Evolutionary conservation across 2,329 filamentous ascomycete genomes (phyloP).

Genomic region (Trichoderma sp.): DNA sequence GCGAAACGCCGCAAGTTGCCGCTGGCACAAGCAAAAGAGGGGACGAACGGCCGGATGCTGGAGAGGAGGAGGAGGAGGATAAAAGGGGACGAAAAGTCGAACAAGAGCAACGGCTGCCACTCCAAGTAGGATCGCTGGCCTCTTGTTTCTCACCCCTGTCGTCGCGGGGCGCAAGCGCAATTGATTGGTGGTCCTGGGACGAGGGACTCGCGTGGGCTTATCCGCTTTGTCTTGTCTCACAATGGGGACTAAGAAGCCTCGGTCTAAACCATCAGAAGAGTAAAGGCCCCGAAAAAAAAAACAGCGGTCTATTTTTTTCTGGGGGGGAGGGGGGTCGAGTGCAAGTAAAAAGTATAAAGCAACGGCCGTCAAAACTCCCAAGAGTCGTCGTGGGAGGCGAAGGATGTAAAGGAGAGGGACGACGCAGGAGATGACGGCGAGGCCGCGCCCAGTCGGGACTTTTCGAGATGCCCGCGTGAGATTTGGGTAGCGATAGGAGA

Average conservation of each 20-base stretch:
- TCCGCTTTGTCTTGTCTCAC: constrained; percentile 10
- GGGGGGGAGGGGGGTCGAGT: no score
- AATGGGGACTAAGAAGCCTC: constrained; percentile 2
- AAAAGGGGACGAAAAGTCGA: not conserved
- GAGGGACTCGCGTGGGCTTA: constrained; percentile 14
- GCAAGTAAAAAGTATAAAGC: no score
- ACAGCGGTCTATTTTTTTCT: not conserved
- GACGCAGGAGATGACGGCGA: not conserved
- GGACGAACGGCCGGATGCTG: not conserved
- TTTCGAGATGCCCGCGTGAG: not conserved
- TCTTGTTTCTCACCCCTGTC: not conserved
- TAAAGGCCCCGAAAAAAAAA: not conserved
- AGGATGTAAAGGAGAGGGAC: not conserved
- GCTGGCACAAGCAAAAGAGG: not conserved
- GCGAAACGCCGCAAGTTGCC: not conserved
- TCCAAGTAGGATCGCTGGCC: constrained; percentile 15
- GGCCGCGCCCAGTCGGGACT: not conserved
- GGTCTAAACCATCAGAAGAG: not conserved
- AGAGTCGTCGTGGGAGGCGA: not conserved
- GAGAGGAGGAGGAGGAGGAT: not conserved
- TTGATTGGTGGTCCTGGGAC: constrained; percentile 9
- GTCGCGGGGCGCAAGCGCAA: constrained; percentile 15
- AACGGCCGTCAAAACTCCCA: no score
- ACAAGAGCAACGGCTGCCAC: not conserved
- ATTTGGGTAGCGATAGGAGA: not conserved